Conservation (phyloP, 495 filamentous ascomycete genomes). For the Neurospora sp. region DNA sequence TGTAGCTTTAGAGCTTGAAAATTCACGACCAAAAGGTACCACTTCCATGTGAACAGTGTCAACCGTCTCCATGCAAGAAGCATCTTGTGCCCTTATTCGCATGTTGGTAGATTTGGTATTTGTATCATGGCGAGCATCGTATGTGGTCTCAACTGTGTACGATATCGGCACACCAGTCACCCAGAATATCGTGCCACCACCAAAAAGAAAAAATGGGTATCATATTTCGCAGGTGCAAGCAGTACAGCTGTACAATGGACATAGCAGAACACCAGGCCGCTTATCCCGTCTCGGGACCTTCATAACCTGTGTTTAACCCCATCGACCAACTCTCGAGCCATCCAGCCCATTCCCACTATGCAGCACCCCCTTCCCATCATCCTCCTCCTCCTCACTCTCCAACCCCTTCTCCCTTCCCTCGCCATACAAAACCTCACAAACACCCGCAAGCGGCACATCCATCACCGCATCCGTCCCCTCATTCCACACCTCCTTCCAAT, state of each 20-base stretch:
- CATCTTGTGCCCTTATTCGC: too few relatives aligned
- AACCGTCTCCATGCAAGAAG: not conserved
- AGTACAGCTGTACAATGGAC: not conserved
- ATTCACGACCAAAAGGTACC: not conserved
- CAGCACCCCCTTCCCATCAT: not conserved
- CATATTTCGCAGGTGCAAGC: not conserved
- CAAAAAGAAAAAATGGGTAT: not conserved
- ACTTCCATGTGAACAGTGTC: not conserved
- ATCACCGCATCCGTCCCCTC: slow-evolving; percentile 94
- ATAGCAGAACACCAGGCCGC: not conserved
- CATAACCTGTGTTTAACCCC: not conserved
- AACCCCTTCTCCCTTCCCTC: slow-evolving; percentile 30
- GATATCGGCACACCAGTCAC: too few relatives aligned
- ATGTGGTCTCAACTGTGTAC: too few relatives aligned
- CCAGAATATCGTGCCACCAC: not conserved
- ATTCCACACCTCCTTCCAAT: slow-evolving; percentile 79
- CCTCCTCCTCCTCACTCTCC: slow-evolving; percentile 10
- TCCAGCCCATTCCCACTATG: not conserved
- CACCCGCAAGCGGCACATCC: slow-evolving; percentile 92
- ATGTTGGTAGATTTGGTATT: too few relatives aligned
- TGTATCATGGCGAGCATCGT: too few relatives aligned
- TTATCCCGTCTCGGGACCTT: not conserved
- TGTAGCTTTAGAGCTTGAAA: not conserved
- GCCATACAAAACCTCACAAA: slow-evolving; percentile 86
- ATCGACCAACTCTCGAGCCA: not conserved